phyloP scores from a whole-genome alignment of 23 red algal species.

The Pyropia haitanensis region DNA sequence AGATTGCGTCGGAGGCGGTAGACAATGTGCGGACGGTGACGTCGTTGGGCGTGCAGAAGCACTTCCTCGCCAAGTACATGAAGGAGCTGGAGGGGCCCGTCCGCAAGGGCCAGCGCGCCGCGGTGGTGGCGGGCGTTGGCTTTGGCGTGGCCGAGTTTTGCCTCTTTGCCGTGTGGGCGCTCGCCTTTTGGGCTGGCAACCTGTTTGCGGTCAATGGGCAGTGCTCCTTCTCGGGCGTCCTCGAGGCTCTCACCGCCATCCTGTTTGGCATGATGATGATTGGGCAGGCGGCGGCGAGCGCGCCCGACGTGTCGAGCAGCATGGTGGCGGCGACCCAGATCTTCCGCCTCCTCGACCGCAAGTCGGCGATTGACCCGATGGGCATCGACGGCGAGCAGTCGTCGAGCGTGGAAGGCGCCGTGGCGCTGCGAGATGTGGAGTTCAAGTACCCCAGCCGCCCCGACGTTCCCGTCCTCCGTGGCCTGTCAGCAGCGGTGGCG shows the following conservation, averaged over 20 bases:
- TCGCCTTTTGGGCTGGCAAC: conserved; percentile 79
- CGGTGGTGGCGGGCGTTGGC: conserved; percentile 43
- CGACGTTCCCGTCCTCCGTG: conserved; percentile 71
- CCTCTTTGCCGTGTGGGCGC: conserved; percentile 52
- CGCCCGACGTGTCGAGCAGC: conserved; percentile 63
- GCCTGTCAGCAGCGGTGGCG: conserved; percentile 44
- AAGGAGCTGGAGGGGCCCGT: conserved; percentile 35
- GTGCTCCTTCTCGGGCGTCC: conserved; percentile 39
- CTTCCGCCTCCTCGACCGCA: conserved; percentile 71
- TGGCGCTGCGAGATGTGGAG: conserved; percentile 37
- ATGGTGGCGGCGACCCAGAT: conserved; percentile 74
- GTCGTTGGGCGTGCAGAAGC: conserved; percentile 56
- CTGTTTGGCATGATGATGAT: conserved; percentile 84
- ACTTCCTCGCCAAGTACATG: conserved; percentile 50
- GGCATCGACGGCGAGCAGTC: conserved; percentile 12
- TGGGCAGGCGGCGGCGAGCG: conserved; percentile 59
- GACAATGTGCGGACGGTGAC: conserved; percentile 76
- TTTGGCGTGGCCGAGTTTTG: conserved; percentile 64
- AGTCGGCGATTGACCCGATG: conserved; percentile 63
- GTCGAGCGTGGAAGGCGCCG: conserved; percentile 25
- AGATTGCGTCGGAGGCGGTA: conserved; percentile 69
- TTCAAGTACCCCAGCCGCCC: conserved; percentile 86
- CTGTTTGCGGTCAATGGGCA: conserved; percentile 34
- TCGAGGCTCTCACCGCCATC: conserved; percentile 53
- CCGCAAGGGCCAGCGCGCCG: conserved; percentile 25